Base-by-base conservation (phyloP, 139 green algal species). In the Chlamydomonas urium region DNA sequence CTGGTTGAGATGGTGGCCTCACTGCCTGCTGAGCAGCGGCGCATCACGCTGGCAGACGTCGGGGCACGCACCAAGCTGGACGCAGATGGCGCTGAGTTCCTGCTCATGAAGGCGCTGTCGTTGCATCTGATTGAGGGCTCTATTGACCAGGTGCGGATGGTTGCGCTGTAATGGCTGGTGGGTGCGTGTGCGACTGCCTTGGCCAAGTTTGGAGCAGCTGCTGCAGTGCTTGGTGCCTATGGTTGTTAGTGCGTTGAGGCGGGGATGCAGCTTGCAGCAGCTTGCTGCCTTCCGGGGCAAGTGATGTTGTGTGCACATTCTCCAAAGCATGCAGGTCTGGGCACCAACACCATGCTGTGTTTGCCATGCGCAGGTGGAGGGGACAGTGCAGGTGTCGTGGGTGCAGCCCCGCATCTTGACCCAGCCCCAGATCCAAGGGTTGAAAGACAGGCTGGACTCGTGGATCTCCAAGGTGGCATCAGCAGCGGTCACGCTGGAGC, bases 81-180 rank as follows among this genome's bases (percentile, higher is more conserved):
- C n/a, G 3, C 79, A 2, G 96, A 98, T 56, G 94, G 92, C 4
- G 94, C 97, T 4, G 96, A 99, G 86, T 95, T 97, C 19, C 59
- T 87, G 14, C 75, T 56, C 19, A 75, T 83, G 38, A 3, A 56
- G 19, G 81, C 91, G 2, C 77, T 97, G 75, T 80, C 89, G 19
- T 79, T 93, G 81, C 84, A 94, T 69, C 81, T 99, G 28, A 95
- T 99, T 35, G 88, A 97, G 75, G 94, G 93, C 35, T 75, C 76
- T 47, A 97, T 99, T 48, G 88, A 96, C 79, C 87, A 96, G 71
- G 94, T 98, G 35, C 79, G 80, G 28, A 6, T 37, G 28, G 8
- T 45, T 67, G 14, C 42, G 10, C 42, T 50, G 42, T 8, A 8
- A 50, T 50, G 8, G 42, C 42, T 50, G 14, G 42, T 50, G 8